Conservation (phyloP, 352 stramenopile species). For the Aphanomyces cochlioides region DNA sequence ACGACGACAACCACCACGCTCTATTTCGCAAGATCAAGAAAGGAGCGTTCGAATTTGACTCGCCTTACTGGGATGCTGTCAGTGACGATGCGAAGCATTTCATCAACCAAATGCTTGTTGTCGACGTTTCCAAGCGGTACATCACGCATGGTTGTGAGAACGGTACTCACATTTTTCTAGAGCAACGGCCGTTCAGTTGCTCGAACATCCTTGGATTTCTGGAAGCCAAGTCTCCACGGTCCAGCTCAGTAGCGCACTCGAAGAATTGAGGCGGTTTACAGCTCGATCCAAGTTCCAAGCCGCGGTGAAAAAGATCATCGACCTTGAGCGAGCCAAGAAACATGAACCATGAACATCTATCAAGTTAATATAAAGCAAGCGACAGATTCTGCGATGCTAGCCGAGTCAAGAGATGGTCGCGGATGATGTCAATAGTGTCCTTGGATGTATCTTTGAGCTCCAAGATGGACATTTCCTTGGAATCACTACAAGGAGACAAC, state of each 20-base stretch:
- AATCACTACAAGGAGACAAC: slow-evolving; percentile 39
- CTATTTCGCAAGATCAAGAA: slow-evolving; percentile 95
- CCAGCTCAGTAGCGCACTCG: slow-evolving; percentile 88
- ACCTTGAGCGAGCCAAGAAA: not conserved
- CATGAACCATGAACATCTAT: not conserved
- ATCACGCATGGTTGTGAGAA: slow-evolving; percentile 2
- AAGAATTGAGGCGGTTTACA: slow-evolving; percentile 92
- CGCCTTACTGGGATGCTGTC: slow-evolving; percentile 92
- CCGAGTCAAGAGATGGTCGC: slow-evolving; percentile 65
- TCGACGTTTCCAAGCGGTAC: slow-evolving; percentile 86
- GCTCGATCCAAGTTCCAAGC: slow-evolving; percentile 93
- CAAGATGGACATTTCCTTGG: slow-evolving; percentile 78
- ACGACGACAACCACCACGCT: slow-evolving; percentile 91
- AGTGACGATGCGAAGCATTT: slow-evolving; percentile 93
- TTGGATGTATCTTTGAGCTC: slow-evolving; percentile 81
- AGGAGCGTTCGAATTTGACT: slow-evolving; percentile 93
- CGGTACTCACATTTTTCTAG: slow-evolving; percentile 22
- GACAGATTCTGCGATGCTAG: slow-evolving; percentile 67
- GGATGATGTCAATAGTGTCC: slow-evolving; percentile 74
- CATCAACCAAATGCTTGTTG: slow-evolving; percentile 87
- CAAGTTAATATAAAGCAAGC: slow-evolving; percentile 67
- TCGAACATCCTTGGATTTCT: slow-evolving; percentile 74
- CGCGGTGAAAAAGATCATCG: slow-evolving; percentile 65
- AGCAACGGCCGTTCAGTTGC: slow-evolving; percentile 50
- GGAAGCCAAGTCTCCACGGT: slow-evolving; percentile 71